These are phyloP conservation scores for Podospora comata DNA, from an alignment of 495 filamentous ascomycete genomes.

Conservation along the genomic window DNA sequence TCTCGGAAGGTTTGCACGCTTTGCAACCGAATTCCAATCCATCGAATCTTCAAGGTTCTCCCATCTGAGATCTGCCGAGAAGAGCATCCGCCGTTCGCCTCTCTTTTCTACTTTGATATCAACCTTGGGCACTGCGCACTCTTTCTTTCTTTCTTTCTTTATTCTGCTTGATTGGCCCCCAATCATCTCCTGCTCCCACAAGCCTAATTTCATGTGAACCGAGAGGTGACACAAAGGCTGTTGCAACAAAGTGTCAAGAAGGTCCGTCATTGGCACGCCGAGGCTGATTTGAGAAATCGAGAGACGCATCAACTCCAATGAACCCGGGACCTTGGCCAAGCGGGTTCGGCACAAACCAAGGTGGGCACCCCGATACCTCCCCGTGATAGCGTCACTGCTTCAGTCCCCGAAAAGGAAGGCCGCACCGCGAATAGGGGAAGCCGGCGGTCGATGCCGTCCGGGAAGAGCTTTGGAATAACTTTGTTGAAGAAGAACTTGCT, in stretches of 20 bases:
- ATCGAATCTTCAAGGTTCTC: too few relatives aligned
- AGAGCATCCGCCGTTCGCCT: background rate
- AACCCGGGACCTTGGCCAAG: conserved; percentile 10
- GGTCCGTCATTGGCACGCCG: background rate
- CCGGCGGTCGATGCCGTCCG: background rate
- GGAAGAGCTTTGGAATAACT: background rate
- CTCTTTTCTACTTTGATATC: background rate
- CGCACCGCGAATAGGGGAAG: conserved; percentile 1
- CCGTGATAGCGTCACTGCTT: conserved; percentile 13
- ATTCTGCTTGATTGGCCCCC: too few relatives aligned
- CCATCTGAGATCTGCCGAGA: too few relatives aligned
- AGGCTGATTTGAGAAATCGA: conserved; percentile 6
- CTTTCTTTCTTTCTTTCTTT: too few relatives aligned
- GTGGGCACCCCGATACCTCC: conserved; percentile 7
- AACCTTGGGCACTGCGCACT: background rate
- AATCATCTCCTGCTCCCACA: too few relatives aligned
- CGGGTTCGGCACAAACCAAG: background rate
- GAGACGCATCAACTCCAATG: conserved; percentile 1
- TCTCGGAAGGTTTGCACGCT: background rate
- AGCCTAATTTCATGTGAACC: background rate
- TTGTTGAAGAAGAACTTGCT: background rate
- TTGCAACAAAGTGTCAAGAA: conserved; percentile 1
- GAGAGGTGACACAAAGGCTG: background rate
- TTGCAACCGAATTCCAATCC: background rate
- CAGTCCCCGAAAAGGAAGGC: conserved; percentile 5